A percentile compares a stretch with the other conserved stretches of the same genome.
These are phyloP conservation scores for Colletotrichum viniferum DNA, from an alignment of 2,329 filamentous ascomycete species.

Conservation along the genomic window DNA sequence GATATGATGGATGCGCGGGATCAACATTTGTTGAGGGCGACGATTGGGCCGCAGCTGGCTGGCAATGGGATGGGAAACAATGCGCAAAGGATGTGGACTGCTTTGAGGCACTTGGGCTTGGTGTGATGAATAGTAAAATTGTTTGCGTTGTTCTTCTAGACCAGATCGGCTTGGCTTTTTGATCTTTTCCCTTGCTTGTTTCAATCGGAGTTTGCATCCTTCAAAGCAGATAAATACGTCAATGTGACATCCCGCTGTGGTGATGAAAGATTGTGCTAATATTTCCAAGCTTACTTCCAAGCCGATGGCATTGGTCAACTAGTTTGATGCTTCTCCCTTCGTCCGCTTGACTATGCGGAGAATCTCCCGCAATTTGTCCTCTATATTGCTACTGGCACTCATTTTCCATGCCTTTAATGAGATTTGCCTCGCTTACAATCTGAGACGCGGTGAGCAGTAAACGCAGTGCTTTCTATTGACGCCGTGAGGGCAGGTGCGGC, in stretches of 20 bases:
- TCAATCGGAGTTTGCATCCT: background rate
- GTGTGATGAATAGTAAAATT: background rate
- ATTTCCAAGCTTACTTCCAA: background rate
- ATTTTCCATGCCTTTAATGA: background rate
- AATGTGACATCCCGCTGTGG: fast-evolving
- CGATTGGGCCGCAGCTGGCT: conserved; percentile 12
- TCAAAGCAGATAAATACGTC: background rate
- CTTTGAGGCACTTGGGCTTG: conserved; percentile 11
- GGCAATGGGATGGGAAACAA: conserved; percentile 3
- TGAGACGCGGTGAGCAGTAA: background rate
- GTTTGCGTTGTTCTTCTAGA: background rate
- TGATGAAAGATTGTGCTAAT: background rate
- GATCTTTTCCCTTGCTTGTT: background rate
- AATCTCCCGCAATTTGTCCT: background rate
- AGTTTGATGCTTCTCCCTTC: background rate
- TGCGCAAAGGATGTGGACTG: conserved; percentile 10
- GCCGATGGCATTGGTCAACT: background rate
- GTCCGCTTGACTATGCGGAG: background rate
- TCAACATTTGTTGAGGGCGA: background rate
- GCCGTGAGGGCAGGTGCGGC: background rate
- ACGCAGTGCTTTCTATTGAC: background rate
- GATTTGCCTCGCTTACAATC: background rate
- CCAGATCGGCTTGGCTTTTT: background rate
- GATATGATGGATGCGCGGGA: conserved; percentile 9
- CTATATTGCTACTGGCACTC: background rate